phyloP scores from a whole-genome alignment of 169 alveolate species.

The Neospora caninum region DNA sequence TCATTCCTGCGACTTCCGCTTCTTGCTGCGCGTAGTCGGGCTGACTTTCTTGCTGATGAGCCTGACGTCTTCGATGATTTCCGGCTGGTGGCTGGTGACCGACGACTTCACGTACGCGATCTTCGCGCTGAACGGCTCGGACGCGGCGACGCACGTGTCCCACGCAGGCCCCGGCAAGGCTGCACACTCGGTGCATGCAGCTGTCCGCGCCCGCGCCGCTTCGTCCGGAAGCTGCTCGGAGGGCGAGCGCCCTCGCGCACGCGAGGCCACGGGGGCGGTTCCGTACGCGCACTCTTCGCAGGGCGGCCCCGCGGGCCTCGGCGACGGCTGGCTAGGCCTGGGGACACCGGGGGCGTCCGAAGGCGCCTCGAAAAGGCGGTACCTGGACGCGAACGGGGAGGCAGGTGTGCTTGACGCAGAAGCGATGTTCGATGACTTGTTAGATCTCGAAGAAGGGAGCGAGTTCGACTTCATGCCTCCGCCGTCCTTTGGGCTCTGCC shows the following conservation, averaged over 20 bases:
- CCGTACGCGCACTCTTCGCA: too few species aligned
- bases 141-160: not conserved
- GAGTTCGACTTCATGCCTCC: not conserved
- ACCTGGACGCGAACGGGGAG: not conserved
- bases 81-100: constrained; percentile 31
- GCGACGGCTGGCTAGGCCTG: too few species aligned
- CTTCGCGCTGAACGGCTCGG: not conserved
- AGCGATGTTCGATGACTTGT: not conserved
- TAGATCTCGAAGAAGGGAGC: not conserved
- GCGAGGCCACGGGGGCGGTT: too few species aligned
- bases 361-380: not conserved
- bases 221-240: too few species aligned
- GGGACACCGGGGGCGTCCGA: too few species aligned
- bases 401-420: not conserved
- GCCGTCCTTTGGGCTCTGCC: not conserved
- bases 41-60: not conserved
- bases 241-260: too few species aligned
- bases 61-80: constrained; percentile 6
- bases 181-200: too few species aligned
- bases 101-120: constrained; percentile 30
- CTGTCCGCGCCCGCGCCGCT: too few species aligned
- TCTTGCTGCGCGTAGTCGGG: not conserved
- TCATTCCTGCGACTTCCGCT: not conserved
- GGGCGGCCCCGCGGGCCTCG: too few species aligned
- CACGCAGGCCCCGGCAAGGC: too few species aligned